A percentile compares a stretch with the other conserved stretches of the same genome.
phyloP scores from a whole-genome alignment of 805 yeast genomes.

The Saccharomycopsis sp. region DNA sequence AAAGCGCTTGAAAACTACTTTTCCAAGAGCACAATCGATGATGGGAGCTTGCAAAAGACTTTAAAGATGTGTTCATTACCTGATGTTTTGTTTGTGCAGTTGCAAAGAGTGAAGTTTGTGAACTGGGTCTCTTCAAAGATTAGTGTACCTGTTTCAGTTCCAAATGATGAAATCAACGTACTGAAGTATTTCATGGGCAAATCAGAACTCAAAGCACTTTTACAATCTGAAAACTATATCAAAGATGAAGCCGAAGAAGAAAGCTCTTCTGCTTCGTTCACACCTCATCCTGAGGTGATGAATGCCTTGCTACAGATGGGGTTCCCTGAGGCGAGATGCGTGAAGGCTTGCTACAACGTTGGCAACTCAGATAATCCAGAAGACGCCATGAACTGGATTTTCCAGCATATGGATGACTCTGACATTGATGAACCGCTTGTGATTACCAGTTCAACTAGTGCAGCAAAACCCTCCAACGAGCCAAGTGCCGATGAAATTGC shows the following conservation, averaged over 20 bases:
- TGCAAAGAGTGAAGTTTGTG: constrained; percentile 71
- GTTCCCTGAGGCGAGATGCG: constrained; percentile 59
- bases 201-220: constrained; percentile 28
- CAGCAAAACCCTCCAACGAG: constrained; percentile 16
- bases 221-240: constrained; percentile 18
- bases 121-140: constrained; percentile 88
- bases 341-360: constrained; percentile 61
- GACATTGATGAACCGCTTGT: constrained; percentile 60
- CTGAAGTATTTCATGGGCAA: constrained; percentile 25
- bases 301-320: constrained; percentile 70
- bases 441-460: constrained; percentile 23
- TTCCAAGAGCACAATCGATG: constrained; percentile 48
- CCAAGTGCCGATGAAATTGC: constrained; percentile 35
- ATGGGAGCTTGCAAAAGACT: constrained; percentile 35
- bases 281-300: constrained; percentile 48
- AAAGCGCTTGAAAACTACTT: constrained; percentile 46
- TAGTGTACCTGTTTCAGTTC: constrained; percentile 55
- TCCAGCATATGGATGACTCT: constrained; percentile 80
- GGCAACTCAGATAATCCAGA: constrained; percentile 54
- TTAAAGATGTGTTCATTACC: constrained; percentile 59
- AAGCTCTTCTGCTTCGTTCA: constrained; percentile 29
- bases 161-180: constrained; percentile 39
- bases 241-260: constrained; percentile 27
- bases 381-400: constrained; percentile 82
- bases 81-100: constrained; percentile 56